These are phyloP conservation scores for Termitomyces sp. DNA, from an alignment of 1,284 basidiomycete genomes.

Conservation along the genomic window DNA sequence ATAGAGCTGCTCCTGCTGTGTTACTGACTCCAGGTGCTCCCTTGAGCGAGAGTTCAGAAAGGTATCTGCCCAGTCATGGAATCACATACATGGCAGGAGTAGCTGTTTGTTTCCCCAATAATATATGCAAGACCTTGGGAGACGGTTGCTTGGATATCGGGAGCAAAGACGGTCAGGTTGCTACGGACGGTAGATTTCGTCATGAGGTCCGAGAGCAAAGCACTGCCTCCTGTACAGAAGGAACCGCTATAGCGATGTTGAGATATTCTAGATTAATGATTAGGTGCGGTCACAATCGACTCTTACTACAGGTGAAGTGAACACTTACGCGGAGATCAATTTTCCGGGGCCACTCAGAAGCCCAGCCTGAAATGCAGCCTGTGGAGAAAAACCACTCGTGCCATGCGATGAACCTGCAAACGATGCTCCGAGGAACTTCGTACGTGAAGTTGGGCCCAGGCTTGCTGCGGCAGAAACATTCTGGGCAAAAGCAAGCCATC, in stretches of 20 bases:
- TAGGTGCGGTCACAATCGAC: slow-evolving; percentile 2
- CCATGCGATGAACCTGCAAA: slow-evolving; percentile 47
- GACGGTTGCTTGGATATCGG: slow-evolving; percentile 46
- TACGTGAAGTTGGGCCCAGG: slow-evolving; percentile 28
- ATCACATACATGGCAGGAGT: slow-evolving; percentile 36
- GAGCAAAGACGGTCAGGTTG: slow-evolving; percentile 46
- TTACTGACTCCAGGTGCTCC: slow-evolving; percentile 67
- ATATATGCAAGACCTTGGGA: slow-evolving; percentile 49
- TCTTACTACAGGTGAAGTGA: neutral
- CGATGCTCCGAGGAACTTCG: slow-evolving; percentile 47
- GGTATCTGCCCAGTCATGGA: neutral
- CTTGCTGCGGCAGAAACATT: slow-evolving; percentile 28
- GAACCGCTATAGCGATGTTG: slow-evolving; percentile 60
- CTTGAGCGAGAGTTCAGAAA: slow-evolving; percentile 12
- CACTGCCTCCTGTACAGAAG: slow-evolving; percentile 46
- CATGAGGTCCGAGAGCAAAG: slow-evolving; percentile 54
- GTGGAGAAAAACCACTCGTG: slow-evolving; percentile 48
- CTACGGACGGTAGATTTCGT: slow-evolving; percentile 51
- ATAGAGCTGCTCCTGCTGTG: slow-evolving; percentile 65
- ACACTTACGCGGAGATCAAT: slow-evolving; percentile 35
- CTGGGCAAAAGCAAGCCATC: slow-evolving; percentile 33
- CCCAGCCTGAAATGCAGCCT: slow-evolving; percentile 41
- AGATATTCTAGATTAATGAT: slow-evolving; percentile 41
- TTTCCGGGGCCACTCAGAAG: slow-evolving; percentile 34
- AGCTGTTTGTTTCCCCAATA: slow-evolving; percentile 56